Evolutionary conservation across 1,284 basidiomycete species (phyloP), one percentile per base, ranked within the genome.

Genomic region (Mycena citricolor): DNA sequence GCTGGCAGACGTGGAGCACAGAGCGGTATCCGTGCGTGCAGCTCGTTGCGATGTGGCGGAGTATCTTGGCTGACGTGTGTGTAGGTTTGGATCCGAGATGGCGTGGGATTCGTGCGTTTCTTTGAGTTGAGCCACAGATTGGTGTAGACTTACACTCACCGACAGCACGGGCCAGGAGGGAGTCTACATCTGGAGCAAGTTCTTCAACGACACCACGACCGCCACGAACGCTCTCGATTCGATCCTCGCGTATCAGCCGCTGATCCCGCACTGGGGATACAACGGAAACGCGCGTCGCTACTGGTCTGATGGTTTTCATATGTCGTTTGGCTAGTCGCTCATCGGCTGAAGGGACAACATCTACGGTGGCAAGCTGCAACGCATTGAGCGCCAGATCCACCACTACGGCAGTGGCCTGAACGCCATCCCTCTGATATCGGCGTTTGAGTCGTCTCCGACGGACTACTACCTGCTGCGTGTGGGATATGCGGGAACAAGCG

Each of bases 321-420:
- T n/a, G n/a, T n/a, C n/a, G n/a, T n/a, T 17, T 40, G 22, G 32
- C 20, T 36, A 39, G 7, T 42, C 31, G 1, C 13, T 41, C 25
- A 21, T 34, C 22, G 11, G 16, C 5, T 25, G 20, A 20, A 19
- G 76, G 77, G 78, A 81, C 56, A 77, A 76, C 50, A 63, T 78
- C 12, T 79, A 79, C 44, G 77, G 74, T 8, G 77, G 75, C 2
- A 79, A 80, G 51, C 65, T 79, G 2, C 69, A 73, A 54, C 66
- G 77, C 24, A 74, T 76, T 49, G 78, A 81, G 58, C 66, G 77
- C 4, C 77, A 80, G 55, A 73, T 80, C 25, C 77, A 80, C 55
- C 77, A 81, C 55, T 81, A 81, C 54, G 77, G 77, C 32, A 77
- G 74, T 54, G 77, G 76, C 8, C 62, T 81, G 19, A 79, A 80